Evolutionary conservation across 768 basidiomycete genomes (phyloP), one percentile per base, ranked within the genome.

Genomic region (Suillus placidus): DNA sequence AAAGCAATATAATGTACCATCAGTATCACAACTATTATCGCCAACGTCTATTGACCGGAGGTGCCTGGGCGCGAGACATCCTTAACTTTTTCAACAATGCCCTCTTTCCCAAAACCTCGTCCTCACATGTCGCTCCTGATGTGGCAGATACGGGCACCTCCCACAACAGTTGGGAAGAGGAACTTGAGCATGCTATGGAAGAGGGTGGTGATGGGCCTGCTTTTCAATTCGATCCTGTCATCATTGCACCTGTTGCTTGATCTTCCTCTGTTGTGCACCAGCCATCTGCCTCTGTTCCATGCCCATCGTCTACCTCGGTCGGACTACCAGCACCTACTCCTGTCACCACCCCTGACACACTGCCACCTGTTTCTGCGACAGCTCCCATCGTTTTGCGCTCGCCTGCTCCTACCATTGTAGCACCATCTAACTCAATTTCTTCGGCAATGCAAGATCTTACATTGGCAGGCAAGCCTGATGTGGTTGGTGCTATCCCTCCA

Each of bases 21-120:
- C 35, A 60, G 7, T 64, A 60, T 43, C 56, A 64, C 32, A 60
- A 56, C 56, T 64, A 61, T 20, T 64, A 64, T 35, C 32, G 13
- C 7, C 62, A 37, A 42, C 9, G n/a, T 18, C 57, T 58, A 42
- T 23, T 58, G 57, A 58, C 34, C 1, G 35, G 35, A 51, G 49
- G 49, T 16, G 9, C 62, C 18, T 34, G 43, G 43, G 52, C 51
- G 14, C 26, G 6, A 37, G 49, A 34, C 32, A 52, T 63, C 45
- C 6, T n/a, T 2, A 34, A 7, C 26, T 63, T 63, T 49, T 63
- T 37, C 62, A 63, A 63, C 45, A 38, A 34, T 7, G 23, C 30
- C 43, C 62, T 63, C 37, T 63, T 63, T 35, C 60, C 60, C 5
- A 7, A 35, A 38, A 61, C 26, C 34, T 61, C 60, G 10, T 37